Base-by-base conservation (phyloP, 805 yeast species). In the Saturnispora dispora region DNA sequence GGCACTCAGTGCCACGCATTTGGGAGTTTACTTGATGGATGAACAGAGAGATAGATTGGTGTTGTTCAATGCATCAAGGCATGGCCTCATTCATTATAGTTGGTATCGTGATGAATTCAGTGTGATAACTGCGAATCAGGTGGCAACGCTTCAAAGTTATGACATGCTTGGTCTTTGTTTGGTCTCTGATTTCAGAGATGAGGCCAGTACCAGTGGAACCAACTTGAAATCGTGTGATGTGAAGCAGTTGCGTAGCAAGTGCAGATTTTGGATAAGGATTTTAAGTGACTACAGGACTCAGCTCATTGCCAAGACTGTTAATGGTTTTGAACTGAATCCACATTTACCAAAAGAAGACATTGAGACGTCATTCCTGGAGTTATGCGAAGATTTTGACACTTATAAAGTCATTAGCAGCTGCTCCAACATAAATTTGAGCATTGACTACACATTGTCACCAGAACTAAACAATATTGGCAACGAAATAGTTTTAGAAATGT, bases 1-100 rank as follows among this genome's bases (percentile, higher is more conserved):
- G 6, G 57, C 66, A 1, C 41, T 65, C 10, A 64, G 68, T 51
- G 61, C 62, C 3, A 40, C 46, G 3, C 68, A 65, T 50, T 22
- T 57, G 32, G 45, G 41, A 8, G n/a, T 48, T 37, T 52, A 48
- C 36, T 44, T 27, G 20, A 15, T 27, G 15, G 13, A 13, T 3
- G 20, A 18, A 10, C 10, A 22, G 3, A 25, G 48, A 7, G 40
- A 36, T 15, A 15, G 40, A 22, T 20, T 54, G 5, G 1, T 22
- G 13, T n/a, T 54, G 18, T 28, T 32, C 18, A 55, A 53, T 35
- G 15, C 43, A 6, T 55, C 56, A 2, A 55, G 48, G 17, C 47
- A 53, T 25, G 57, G 57, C 2, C 42, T 53, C 22, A 44, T 51
- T 20, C n/a, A 47, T 2, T 45, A 33, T 13, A 30, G 27, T 18